Evolutionary conservation across 1,284 basidiomycete species (phyloP), one percentile per base, ranked within the genome.

Genomic region (Trichosporon inkin): DNA sequence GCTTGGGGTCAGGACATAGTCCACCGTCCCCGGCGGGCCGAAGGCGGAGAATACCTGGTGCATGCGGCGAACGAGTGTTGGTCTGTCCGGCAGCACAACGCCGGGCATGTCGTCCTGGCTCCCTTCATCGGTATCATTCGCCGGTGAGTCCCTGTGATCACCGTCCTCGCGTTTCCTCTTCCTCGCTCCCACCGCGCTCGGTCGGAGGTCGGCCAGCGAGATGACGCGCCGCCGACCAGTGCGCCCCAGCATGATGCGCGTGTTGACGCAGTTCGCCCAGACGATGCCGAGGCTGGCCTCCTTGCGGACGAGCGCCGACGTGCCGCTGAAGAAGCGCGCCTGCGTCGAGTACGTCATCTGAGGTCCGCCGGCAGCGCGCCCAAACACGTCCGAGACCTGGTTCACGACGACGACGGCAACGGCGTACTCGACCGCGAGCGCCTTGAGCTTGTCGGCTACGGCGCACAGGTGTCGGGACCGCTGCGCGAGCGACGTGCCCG

Each of bases 201-300:
- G 53, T 17, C 55, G 36, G 10, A 73, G 32, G 41, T 71, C 69
- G n/a, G 61, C 44, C 22, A 62, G 62, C 52, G 82, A 79, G 8
- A 88, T 67, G 64, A 85, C 80, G 38, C 84, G 81, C 61, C 87
- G 81, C 59, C 90, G 81, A 6, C 84, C 84, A 0, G 92, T 93
- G 16, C 90, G 83, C 51, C 83, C 84, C 52, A 95, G 81, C 83
- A 95, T 87, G 58, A 96, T 82, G 11, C 93, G 83, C 3, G 82
- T 82, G 64, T 93, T 93, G 61, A 96, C 81, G 63, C 89, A 87
- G 73, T 94, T 94, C 10, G 91, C 88, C 93, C 93, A 97, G 2
- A 86, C 86, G 53, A 94, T 84, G 0, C 93, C 93, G 2, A 97
- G 78, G 38, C 84, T 84, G 0, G 89, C 91, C 76, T 92, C 88